Conservation (phyloP, 441 rosid species). For the Heliophila coronopifolia region DNA sequence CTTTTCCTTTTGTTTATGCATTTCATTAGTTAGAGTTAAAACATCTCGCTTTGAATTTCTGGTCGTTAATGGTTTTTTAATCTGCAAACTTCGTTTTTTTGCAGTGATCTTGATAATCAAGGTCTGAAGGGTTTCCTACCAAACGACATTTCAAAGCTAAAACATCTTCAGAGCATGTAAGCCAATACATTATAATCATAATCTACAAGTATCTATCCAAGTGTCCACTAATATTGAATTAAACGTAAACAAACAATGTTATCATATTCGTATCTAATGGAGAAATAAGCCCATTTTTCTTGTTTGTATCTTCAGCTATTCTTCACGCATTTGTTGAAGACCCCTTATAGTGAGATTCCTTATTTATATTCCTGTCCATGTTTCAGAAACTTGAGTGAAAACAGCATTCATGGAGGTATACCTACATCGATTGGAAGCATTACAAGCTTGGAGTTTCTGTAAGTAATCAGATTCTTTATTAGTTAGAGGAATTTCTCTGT, state of each 20-base stretch:
- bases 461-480: slow-evolving; percentile 31
- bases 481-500: background rate
- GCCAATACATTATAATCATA: slow-evolving; percentile 18
- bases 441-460: slow-evolving; percentile 61
- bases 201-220: slow-evolving; percentile 1
- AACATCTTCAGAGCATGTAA: slow-evolving; percentile 84
- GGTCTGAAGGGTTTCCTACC: slow-evolving; percentile 82
- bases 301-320: background rate
- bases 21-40: background rate
- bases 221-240: background rate
- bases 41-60: background rate
- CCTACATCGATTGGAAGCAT: slow-evolving; percentile 74
- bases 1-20: background rate
- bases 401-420: slow-evolving; percentile 67
- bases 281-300: background rate
- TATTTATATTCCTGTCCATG: slow-evolving; percentile 8
- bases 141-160: slow-evolving; percentile 57
- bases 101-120: slow-evolving; percentile 83
- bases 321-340: background rate
- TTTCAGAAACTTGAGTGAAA: slow-evolving; percentile 81
- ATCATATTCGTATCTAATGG: background rate
- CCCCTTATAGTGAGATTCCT: background rate
- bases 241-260: background rate
- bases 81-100: background rate
- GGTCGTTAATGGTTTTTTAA: background rate